phyloP scores from a whole-genome alignment of 2,329 filamentous ascomycete species.

The Colletotrichum limetticola region DNA sequence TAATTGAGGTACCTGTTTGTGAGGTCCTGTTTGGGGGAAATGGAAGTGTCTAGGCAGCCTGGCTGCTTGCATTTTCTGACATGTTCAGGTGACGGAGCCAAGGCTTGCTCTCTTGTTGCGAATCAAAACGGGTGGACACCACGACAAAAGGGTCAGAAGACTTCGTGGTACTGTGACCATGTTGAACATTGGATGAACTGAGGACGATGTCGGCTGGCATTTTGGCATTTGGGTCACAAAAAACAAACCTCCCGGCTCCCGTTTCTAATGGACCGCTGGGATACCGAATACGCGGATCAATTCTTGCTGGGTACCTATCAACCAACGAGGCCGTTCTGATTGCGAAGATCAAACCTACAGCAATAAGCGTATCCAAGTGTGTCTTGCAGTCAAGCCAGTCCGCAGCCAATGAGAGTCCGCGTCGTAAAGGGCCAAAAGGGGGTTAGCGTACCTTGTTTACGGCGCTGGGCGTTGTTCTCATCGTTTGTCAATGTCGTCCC shows the following conservation, averaged over 20 bases:
- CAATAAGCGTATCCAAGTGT: neutral
- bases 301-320: neutral
- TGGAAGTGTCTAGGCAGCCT: neutral
- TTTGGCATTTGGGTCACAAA: neutral
- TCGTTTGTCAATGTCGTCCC: neutral
- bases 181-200: neutral
- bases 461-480: neutral
- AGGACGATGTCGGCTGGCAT: neutral
- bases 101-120: neutral
- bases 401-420: neutral
- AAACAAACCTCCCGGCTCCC: neutral
- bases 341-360: neutral
- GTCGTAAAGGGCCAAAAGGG: neutral
- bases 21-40: neutral
- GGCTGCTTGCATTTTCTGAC: neutral
- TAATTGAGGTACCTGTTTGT: slow-evolving; percentile 4
- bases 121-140: neutral
- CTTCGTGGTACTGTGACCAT: neutral
- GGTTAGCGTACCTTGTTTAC: neutral
- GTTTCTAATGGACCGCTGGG: neutral
- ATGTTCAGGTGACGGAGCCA: neutral
- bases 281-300: neutral
- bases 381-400: neutral
- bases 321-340: neutral
- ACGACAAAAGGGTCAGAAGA: neutral